Evolutionary conservation across 139 green algal genomes (phyloP).

Genomic region (Tetradesmus obliquus): DNA sequence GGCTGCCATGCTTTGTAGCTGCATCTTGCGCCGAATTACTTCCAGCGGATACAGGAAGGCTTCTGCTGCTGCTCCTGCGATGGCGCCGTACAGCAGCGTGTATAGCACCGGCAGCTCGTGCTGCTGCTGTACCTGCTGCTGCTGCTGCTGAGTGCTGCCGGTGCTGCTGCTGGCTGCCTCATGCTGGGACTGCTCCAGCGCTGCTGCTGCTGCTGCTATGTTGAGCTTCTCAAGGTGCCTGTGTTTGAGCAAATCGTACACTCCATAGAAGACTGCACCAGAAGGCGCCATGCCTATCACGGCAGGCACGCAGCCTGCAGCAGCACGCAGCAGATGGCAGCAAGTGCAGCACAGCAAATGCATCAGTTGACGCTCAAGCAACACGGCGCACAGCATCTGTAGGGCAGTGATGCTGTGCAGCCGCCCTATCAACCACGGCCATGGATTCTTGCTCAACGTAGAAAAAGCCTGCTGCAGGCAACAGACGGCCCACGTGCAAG

Average conservation of each 20-base stretch:
- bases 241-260: conserved; percentile 84
- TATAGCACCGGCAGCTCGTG: conserved; percentile 37
- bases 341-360: background rate
- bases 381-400: too few relatives aligned
- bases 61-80: conserved; percentile 68
- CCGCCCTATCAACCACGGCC: background rate
- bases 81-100: conserved; percentile 51
- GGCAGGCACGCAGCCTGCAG: conserved; percentile 74
- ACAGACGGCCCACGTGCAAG: background rate
- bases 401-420: too few relatives aligned
- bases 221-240: conserved; percentile 32
- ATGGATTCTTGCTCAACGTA: background rate
- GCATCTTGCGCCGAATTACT: conserved; percentile 77
- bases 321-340: conserved; percentile 6
- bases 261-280: conserved; percentile 87
- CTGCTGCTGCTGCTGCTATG: background rate
- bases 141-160: background rate
- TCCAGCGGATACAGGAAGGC: conserved; percentile 79
- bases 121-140: background rate
- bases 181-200: background rate
- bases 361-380: background rate
- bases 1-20: conserved; percentile 69
- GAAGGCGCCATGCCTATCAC: conserved; percentile 82
- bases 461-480: background rate
- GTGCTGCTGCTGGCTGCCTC: background rate